Percentiles rank a stretch among this genome's conserved stretches.
Evolutionary conservation across 2,329 filamentous ascomycete species (phyloP).

Genomic region (Capronia americana): DNA sequence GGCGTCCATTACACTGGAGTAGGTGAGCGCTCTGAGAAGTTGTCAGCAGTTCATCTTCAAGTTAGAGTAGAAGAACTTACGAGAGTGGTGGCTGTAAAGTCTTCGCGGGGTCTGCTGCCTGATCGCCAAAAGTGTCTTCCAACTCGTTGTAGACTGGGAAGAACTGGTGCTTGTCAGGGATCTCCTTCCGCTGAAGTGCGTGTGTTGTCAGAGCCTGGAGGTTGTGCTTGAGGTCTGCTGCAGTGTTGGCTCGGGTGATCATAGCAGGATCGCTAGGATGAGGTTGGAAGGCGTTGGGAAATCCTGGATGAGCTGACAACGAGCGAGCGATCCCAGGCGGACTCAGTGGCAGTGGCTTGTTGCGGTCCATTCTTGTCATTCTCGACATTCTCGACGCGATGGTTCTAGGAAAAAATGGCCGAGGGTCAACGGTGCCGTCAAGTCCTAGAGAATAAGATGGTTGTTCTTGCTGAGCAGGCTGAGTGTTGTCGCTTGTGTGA

Average conservation of each 20-base stretch:
- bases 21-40: slow-evolving; percentile 16
- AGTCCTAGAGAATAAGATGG: slow-evolving; percentile 20
- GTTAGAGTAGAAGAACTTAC: slow-evolving; percentile 6
- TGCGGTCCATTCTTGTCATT: slow-evolving; percentile 18
- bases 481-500: background rate
- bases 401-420: slow-evolving; percentile 1
- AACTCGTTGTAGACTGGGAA: slow-evolving; percentile 6
- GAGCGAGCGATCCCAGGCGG: slow-evolving; percentile 27
- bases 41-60: background rate
- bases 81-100: slow-evolving; percentile 11
- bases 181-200: background rate
- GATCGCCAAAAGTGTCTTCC: background rate
- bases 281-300: background rate
- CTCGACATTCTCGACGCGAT: background rate
- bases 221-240: background rate
- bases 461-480: background rate
- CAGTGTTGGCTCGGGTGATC: background rate
- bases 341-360: slow-evolving; percentile 37
- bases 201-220: slow-evolving; percentile 2
- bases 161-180: slow-evolving; percentile 10
- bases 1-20: slow-evolving; percentile 13
- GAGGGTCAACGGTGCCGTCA: slow-evolving; percentile 30
- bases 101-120: slow-evolving; percentile 10
- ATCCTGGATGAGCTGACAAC: slow-evolving; percentile 1
- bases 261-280: slow-evolving; percentile 1